A percentile compares a stretch with the other conserved stretches of the same genome.
These are phyloP conservation scores for Herpotrichia juniperi DNA, from an alignment of 2,329 filamentous ascomycete species.

Conservation along the genomic window DNA sequence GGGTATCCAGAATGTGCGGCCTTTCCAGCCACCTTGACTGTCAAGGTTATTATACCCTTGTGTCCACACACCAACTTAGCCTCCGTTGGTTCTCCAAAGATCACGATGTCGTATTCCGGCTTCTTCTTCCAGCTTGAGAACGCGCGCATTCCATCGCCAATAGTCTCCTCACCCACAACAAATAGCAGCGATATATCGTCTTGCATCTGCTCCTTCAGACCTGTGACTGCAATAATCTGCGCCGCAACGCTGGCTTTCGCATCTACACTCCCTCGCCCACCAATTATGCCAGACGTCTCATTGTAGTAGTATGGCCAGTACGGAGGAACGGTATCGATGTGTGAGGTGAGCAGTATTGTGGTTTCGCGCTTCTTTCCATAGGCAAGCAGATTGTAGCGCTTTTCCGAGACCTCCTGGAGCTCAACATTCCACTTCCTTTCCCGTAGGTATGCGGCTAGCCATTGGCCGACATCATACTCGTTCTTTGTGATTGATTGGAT, in stretches of 20 bases:
- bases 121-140: conserved; percentile 44
- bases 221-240: conserved; percentile 71
- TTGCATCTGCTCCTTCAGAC: conserved; percentile 53
- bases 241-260: conserved; percentile 67
- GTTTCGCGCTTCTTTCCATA: conserved; percentile 61
- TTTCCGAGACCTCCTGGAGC: conserved; percentile 57
- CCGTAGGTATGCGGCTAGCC: conserved; percentile 70
- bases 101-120: conserved; percentile 67
- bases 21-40: conserved; percentile 71
- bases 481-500: conserved; percentile 74
- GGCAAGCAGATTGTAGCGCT: conserved; percentile 79
- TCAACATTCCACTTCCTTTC: conserved; percentile 67
- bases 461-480: conserved; percentile 72
- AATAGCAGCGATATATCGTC: conserved; percentile 61
- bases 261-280: conserved; percentile 75
- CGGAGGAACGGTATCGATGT: conserved; percentile 78
- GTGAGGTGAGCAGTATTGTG: conserved; percentile 72
- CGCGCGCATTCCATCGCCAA: conserved; percentile 78
- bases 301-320: conserved; percentile 70
- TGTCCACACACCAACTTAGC: conserved; percentile 86
- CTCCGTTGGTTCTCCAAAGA: conserved; percentile 94
- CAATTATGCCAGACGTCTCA: conserved; percentile 59
- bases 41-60: conserved; percentile 79
- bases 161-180: conserved; percentile 81
- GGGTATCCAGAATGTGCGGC: conserved; percentile 93